Percentiles rank a stretch among this genome's conserved stretches.
phyloP scores from a whole-genome alignment of 129 eudicot species.

The Artemisia argyi region DNA sequence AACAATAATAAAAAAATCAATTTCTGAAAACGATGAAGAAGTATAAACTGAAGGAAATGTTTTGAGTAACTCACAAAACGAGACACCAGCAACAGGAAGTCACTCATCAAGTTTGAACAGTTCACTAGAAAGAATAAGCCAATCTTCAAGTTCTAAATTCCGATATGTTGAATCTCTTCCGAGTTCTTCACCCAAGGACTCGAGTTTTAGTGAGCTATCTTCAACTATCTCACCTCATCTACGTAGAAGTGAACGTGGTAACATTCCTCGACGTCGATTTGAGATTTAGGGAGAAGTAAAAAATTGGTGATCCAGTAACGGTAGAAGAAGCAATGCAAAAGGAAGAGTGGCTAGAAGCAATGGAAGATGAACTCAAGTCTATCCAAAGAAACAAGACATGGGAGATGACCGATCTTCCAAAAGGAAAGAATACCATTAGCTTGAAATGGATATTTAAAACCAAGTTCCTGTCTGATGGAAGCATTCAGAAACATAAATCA shows the following conservation, averaged over 20 bases:
- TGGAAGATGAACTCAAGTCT: background rate
- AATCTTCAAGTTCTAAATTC: too few relatives aligned
- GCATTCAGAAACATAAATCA: background rate
- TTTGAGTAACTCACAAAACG: too few relatives aligned
- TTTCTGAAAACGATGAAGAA: too few relatives aligned
- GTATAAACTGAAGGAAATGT: too few relatives aligned
- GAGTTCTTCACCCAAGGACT: background rate
- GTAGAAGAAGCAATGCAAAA: conserved; percentile 9
- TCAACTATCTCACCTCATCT: background rate
- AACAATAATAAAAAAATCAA: too few relatives aligned
- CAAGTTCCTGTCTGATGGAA: conserved; percentile 12
- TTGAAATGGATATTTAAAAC: conserved; percentile 2
- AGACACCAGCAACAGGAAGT: too few relatives aligned
- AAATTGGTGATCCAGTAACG: conserved; percentile 1
- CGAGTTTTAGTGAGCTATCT: background rate
- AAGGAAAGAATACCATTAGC: background rate
- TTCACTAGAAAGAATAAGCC: too few relatives aligned
- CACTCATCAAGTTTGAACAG: too few relatives aligned
- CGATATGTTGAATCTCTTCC: too few relatives aligned
- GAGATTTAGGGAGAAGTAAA: background rate
- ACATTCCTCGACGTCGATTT: background rate
- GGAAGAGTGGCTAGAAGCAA: background rate
- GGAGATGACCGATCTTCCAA: background rate
- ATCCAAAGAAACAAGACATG: background rate
- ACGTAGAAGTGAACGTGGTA: background rate